phyloP scores from a whole-genome alignment of 75 land plant genomes.

The Sequoiadendron giganteum region DNA sequence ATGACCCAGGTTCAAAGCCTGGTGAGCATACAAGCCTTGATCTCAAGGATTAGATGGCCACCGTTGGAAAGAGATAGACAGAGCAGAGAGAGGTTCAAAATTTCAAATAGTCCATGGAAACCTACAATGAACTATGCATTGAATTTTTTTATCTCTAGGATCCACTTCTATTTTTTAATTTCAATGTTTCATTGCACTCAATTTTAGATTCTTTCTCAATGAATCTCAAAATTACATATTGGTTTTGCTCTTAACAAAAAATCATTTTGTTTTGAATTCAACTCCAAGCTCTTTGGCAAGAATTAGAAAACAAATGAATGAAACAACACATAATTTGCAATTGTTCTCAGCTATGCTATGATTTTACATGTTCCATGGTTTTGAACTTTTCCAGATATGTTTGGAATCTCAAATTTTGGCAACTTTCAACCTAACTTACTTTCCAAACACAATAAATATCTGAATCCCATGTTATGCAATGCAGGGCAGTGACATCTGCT shows the following conservation, averaged over 20 bases:
- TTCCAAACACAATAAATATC: neutral
- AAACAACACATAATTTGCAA: neutral
- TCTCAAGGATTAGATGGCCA: neutral
- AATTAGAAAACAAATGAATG: neutral
- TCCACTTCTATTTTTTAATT: neutral
- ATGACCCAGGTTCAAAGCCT: neutral
- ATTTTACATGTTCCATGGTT: neutral
- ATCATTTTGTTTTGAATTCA: neutral
- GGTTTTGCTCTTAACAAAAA: neutral
- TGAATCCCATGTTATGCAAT: neutral
- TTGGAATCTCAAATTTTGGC: neutral
- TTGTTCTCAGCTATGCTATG: neutral
- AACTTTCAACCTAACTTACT: neutral
- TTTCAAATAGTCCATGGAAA: neutral
- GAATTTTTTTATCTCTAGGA: neutral
- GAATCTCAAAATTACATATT: neutral
- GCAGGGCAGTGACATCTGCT: constrained; percentile 98
- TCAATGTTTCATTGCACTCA: neutral
- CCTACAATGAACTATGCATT: neutral
- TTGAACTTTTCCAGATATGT: neutral
- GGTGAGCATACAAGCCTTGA: neutral
- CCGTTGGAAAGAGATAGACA: too few species aligned
- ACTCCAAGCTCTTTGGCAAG: neutral
- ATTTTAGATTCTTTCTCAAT: neutral
- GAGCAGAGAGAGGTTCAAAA: neutral